phyloP scores from a whole-genome alignment of 2,329 filamentous ascomycete species.

The Paradendryphiella salina region DNA sequence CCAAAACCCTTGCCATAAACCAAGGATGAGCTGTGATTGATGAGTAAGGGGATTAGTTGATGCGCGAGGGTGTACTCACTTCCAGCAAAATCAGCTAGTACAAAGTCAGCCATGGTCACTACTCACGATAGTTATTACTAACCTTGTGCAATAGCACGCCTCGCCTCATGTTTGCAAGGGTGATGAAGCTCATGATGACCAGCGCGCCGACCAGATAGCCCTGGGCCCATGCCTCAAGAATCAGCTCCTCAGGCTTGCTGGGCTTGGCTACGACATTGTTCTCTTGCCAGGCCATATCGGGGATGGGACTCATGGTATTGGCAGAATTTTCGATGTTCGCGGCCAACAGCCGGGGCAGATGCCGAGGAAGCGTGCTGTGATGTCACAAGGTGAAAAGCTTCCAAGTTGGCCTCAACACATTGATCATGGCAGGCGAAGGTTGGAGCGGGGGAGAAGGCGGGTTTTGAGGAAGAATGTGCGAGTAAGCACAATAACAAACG shows the following conservation, averaged over 20 bases:
- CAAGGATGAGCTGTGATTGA: conserved; percentile 55
- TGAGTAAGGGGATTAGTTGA: conserved; percentile 2
- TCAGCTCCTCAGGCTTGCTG: conserved; percentile 37
- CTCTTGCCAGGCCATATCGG: conserved; percentile 15
- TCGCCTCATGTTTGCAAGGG: conserved; percentile 55
- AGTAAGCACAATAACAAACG: conserved; percentile 10
- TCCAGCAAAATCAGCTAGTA: conserved; percentile 53
- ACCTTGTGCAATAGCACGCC: conserved; percentile 54
- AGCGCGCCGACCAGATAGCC: conserved; percentile 49
- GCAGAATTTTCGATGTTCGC: conserved; percentile 21
- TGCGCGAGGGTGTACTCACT: conserved; percentile 4
- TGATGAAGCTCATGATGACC: conserved; percentile 54
- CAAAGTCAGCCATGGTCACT: conserved; percentile 19
- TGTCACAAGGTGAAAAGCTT: conserved; percentile 25
- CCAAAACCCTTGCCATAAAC: conserved; percentile 62
- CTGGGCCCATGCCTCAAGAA: conserved; percentile 49
- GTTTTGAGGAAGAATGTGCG: conserved; percentile 3
- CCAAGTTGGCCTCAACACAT: conserved; percentile 16
- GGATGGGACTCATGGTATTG: conserved; percentile 26
- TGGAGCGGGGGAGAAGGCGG: conserved; percentile 4
- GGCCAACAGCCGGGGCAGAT: conserved; percentile 12
- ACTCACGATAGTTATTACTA: conserved; percentile 8
- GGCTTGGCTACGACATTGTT: conserved; percentile 36
- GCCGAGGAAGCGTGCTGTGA: conserved; percentile 27
- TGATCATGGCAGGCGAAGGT: conserved; percentile 26